Percentiles rank a stretch among this genome's conserved stretches.
phyloP scores from a whole-genome alignment of 2,329 filamentous ascomycete species.

The Chalara sp. region DNA sequence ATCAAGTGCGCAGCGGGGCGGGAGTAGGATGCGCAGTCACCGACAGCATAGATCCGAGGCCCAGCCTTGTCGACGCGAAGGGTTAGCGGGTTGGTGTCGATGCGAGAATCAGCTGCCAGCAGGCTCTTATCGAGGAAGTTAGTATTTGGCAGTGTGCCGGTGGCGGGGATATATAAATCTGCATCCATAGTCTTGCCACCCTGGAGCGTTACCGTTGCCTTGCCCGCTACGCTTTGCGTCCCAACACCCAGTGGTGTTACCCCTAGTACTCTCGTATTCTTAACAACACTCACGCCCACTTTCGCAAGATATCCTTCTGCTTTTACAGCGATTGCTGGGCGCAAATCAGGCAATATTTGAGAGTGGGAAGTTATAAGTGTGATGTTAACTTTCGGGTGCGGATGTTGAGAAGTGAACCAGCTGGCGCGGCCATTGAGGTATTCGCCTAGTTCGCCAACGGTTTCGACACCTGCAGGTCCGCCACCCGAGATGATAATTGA shows the following conservation, averaged over 20 bases:
- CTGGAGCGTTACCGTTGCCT: slow-evolving; percentile 28
- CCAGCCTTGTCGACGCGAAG: slow-evolving; percentile 39
- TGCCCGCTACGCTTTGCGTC: neutral
- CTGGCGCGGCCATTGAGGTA: too few species aligned
- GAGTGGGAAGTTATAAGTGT: slow-evolving; percentile 35
- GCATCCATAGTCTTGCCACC: slow-evolving; percentile 32
- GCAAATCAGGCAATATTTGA: slow-evolving; percentile 32
- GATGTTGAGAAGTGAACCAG: too few species aligned
- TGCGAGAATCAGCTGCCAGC: slow-evolving; percentile 38
- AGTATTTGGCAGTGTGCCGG: slow-evolving; percentile 35
- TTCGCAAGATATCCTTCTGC: slow-evolving; percentile 32
- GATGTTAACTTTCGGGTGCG: too few species aligned
- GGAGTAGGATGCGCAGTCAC: slow-evolving; percentile 36
- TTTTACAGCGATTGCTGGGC: too few species aligned
- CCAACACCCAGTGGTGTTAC: slow-evolving; percentile 17
- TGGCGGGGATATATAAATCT: slow-evolving; percentile 42
- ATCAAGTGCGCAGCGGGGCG: slow-evolving; percentile 37
- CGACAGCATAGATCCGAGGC: slow-evolving; percentile 38
- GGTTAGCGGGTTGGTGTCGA: slow-evolving; percentile 38
- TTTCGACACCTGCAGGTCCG: slow-evolving; percentile 38
- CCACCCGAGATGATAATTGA: slow-evolving; percentile 38
- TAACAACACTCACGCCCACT: slow-evolving; percentile 41
- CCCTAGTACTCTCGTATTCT: too few species aligned
- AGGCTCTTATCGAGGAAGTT: slow-evolving; percentile 39
- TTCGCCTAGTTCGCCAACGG: slow-evolving; percentile 39